Percentiles rank a stretch among this genome's conserved stretches.
These are phyloP conservation scores for Amoebophrya sp. DNA, from an alignment of 169 alveolate species.

Conservation along the genomic window DNA sequence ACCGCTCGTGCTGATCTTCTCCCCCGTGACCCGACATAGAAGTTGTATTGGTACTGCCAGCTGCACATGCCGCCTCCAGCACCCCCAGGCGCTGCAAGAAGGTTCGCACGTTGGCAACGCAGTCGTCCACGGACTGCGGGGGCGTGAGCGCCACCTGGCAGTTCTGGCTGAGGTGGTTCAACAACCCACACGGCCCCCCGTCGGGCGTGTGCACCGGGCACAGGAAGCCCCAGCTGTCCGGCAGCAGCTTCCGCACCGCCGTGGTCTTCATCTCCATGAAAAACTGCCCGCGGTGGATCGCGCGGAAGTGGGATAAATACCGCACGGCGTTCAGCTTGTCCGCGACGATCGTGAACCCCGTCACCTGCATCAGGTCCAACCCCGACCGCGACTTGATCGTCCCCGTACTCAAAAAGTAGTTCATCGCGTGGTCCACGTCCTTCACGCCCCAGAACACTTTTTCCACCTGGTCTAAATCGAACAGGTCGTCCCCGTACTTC, in stretches of 20 bases:
- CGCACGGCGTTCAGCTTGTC: constrained; percentile 94
- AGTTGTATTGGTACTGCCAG: too few species aligned
- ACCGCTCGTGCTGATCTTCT: not conserved
- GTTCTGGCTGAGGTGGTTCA: constrained; percentile 74
- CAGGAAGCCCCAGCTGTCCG: constrained; percentile 99
- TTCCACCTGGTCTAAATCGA: not conserved
- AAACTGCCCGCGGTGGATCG: constrained; percentile 98
- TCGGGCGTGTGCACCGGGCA: constrained; percentile 99
- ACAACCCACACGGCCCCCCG: constrained; percentile 99
- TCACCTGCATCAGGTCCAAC: constrained; percentile 18
- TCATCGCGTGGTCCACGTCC: constrained; percentile 49
- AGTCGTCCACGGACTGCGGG: too few species aligned
- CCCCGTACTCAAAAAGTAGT: constrained; percentile 88
- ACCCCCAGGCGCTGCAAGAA: not conserved
- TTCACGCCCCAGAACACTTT: not conserved
- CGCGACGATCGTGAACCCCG: constrained; percentile 96
- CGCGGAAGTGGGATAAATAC: constrained; percentile 90
- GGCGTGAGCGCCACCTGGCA: constrained; percentile 27
- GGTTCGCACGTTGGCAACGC: not conserved
- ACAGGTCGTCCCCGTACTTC: not conserved
- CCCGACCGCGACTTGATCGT: constrained; percentile 45
- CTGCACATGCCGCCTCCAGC: not conserved
- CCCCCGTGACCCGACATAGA: too few species aligned
- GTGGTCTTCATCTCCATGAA: constrained; percentile 94
- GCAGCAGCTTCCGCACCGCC: constrained; percentile 86